These are phyloP conservation scores for Morella rubra DNA, from an alignment of 306 rosid species.

Conservation along the genomic window DNA sequence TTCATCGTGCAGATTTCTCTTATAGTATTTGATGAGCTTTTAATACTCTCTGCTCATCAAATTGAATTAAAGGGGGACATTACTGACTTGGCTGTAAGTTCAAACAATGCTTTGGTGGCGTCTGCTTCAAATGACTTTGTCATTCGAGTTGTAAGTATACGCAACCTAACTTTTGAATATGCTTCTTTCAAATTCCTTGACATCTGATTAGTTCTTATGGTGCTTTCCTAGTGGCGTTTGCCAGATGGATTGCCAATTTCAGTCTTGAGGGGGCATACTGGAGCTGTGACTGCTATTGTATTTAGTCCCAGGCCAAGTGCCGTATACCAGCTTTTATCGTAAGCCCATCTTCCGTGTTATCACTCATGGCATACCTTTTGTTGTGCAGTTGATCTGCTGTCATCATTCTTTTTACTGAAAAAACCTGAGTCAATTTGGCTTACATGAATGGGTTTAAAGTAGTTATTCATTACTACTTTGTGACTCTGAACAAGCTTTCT, in stretches of 20 bases:
- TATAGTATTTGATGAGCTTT: constrained; percentile 6
- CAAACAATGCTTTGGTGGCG: constrained; percentile 84
- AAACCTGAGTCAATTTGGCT: constrained; percentile 13
- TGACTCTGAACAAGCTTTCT: constrained; percentile 12
- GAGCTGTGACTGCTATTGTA: constrained; percentile 82
- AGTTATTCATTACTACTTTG: constrained; percentile 4
- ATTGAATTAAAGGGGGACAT: constrained; percentile 67
- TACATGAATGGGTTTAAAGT: constrained; percentile 1
- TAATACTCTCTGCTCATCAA: constrained; percentile 25
- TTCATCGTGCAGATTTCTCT: constrained; percentile 12
- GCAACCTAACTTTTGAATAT: constrained; percentile 15
- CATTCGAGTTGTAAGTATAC: constrained; percentile 78
- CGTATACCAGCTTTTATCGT: constrained; percentile 75
- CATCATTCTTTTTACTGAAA: not conserved
- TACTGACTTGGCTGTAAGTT: constrained; percentile 74
- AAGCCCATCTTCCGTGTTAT: constrained; percentile 42
- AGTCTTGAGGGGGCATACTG: constrained; percentile 82
- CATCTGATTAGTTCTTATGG: constrained; percentile 30
- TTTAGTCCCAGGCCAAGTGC: constrained; percentile 76
- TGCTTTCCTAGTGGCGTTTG: constrained; percentile 74
- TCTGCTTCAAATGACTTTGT: constrained; percentile 89
- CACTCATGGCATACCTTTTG: constrained; percentile 18
- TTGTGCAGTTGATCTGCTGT: constrained; percentile 15
- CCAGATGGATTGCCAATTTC: constrained; percentile 88
- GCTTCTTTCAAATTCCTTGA: constrained; percentile 14